Percentiles rank a stretch among this genome's conserved stretches.
phyloP scores from a whole-genome alignment of 169 alveolate genomes.

The Cryptosporidium sp. region DNA sequence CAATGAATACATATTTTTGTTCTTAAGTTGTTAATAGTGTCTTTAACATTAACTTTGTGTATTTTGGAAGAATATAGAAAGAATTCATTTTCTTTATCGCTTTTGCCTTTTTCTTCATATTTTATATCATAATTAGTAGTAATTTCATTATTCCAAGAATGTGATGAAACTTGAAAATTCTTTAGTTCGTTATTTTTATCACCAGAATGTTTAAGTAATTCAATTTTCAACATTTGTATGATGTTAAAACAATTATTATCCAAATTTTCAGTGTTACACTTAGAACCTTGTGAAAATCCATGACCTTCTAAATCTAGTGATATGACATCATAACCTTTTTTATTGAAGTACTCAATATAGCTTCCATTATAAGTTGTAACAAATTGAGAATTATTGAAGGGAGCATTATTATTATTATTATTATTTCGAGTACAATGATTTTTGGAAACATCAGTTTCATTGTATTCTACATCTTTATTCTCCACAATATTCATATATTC shows the following conservation, averaged over 20 bases:
- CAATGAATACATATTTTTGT: slow-evolving; percentile 33
- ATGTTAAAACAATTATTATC: slow-evolving; percentile 41
- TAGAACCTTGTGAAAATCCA: slow-evolving; percentile 68
- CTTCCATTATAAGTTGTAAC: slow-evolving; percentile 48
- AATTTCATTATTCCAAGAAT: slow-evolving; percentile 31
- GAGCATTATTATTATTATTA: not conserved
- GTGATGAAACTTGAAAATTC: slow-evolving; percentile 11
- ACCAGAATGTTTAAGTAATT: not conserved
- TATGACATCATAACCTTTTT: slow-evolving; percentile 66
- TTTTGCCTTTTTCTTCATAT: not conserved
- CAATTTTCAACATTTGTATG: slow-evolving; percentile 53
- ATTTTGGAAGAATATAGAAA: slow-evolving; percentile 8
- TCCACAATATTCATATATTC: slow-evolving; percentile 52
- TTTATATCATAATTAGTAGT: not conserved
- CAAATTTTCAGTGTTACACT: slow-evolving; percentile 50
- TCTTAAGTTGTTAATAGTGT: not conserved
- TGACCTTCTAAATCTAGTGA: slow-evolving; percentile 67
- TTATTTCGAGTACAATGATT: too few species aligned
- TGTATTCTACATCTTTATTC: not conserved
- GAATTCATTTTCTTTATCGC: slow-evolving; percentile 9
- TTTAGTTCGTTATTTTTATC: not conserved
- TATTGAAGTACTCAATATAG: slow-evolving; percentile 50
- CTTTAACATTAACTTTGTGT: not conserved
- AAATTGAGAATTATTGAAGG: slow-evolving; percentile 9
- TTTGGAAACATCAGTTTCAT: not conserved